These are phyloP conservation scores for Hyphopichia burtonii DNA, from an alignment of 1,139 yeast genomes.

Conservation along the genomic window DNA sequence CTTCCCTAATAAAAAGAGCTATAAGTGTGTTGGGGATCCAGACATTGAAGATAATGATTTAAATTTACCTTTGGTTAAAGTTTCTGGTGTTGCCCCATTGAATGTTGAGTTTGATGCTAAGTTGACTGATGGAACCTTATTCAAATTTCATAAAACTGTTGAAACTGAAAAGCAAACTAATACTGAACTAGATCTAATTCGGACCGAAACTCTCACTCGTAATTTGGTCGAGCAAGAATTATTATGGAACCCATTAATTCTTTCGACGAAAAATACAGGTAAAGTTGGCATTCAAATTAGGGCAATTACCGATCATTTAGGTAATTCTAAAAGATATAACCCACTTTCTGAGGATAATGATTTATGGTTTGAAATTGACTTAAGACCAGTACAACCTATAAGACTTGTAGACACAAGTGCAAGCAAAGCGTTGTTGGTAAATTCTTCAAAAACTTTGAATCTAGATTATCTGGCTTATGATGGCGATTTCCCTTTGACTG, in stretches of 20 bases:
- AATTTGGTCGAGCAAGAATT: constrained; percentile 38
- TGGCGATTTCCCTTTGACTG: constrained; percentile 48
- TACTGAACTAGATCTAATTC: constrained; percentile 16
- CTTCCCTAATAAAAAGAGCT: constrained; percentile 22
- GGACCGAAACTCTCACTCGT: constrained; percentile 25
- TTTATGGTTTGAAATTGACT: constrained; percentile 52
- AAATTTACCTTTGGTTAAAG: constrained; percentile 49
- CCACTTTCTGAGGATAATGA: constrained; percentile 45
- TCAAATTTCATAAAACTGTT: constrained; percentile 22
- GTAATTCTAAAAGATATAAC: constrained; percentile 61
- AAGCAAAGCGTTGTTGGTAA: constrained; percentile 40
- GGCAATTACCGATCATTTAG: constrained; percentile 72
- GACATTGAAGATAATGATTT: constrained; percentile 43
- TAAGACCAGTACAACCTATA: constrained; percentile 63
- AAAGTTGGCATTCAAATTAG: constrained; percentile 63
- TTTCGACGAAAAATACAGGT: constrained; percentile 44
- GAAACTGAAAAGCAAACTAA: constrained; percentile 17
- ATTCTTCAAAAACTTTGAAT: constrained; percentile 8
- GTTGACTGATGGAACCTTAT: constrained; percentile 44
- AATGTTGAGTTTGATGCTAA: constrained; percentile 59
- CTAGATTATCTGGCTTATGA: neutral
- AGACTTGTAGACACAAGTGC: constrained; percentile 39
- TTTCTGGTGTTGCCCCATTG: constrained; percentile 76
- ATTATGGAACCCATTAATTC: constrained; percentile 21
- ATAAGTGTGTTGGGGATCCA: constrained; percentile 54